Conservation (phyloP, 306 rosid species). For the Alnus rubra region DNA sequence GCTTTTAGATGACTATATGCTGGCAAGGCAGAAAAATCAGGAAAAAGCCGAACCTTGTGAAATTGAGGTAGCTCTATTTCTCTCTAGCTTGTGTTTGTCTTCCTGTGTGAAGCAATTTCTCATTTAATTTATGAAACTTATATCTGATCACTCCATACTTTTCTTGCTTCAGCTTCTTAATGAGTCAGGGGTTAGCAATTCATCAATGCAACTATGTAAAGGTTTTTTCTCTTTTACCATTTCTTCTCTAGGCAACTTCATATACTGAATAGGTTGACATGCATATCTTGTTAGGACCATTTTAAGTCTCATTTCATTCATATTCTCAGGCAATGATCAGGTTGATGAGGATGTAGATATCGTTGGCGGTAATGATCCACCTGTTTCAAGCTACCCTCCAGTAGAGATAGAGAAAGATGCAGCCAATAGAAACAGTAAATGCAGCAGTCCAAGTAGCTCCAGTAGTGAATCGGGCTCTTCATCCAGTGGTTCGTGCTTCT, state of each 20-base stretch:
- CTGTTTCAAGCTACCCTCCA: constrained; percentile 74
- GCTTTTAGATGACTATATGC: constrained; percentile 69
- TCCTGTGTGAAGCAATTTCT: neutral
- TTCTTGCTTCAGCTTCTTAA: constrained; percentile 53
- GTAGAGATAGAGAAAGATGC: constrained; percentile 77
- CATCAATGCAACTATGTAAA: constrained; percentile 68
- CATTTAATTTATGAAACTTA: neutral
- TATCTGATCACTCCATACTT: constrained; percentile 23
- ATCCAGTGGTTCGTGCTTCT: constrained; percentile 82
- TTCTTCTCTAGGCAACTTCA: neutral
- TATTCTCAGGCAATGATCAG: constrained; percentile 63
- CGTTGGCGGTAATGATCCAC: constrained; percentile 87
- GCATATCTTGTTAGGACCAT: neutral
- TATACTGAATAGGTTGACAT: neutral
- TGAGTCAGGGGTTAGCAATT: constrained; percentile 78
- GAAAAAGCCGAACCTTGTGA: constrained; percentile 65
- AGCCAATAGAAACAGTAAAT: constrained; percentile 62
- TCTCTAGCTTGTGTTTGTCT: neutral
- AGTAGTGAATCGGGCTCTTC: constrained; percentile 88
- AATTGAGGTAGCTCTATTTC: constrained; percentile 60
- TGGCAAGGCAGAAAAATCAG: constrained; percentile 59
- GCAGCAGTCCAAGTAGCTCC: constrained; percentile 72
- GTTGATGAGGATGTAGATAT: constrained; percentile 90
- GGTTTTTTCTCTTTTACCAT: constrained; percentile 47
- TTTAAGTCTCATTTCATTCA: constrained; percentile 16